Base-by-base conservation (phyloP, 192 early-diverging fungal species). In the Phycomyces blakesleeanus region DNA sequence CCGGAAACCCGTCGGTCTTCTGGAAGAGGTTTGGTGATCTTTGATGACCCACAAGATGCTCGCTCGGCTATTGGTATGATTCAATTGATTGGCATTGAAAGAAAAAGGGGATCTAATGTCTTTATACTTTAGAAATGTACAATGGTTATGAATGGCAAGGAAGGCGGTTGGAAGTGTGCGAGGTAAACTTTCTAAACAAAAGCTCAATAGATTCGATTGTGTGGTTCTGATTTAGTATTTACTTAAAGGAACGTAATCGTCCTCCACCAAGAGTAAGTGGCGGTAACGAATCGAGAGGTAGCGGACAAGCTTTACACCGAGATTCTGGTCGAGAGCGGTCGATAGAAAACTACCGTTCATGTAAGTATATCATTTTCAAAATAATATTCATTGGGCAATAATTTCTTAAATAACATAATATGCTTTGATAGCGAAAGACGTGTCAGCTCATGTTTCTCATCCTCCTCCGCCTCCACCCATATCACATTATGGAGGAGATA, bases 111-210 rank as follows among this genome's bases (percentile, higher is more conserved):
- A 15, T 3, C 16, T 63, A 40, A 64, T 27, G 0, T 10, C 8
- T 57, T 20, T 63, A n/a, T 51, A 41, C 21, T 20, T 22, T 76
- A 93, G 91, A 84, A 14, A 87, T 87, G 78, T 93, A 89, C 71
- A 82, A 91, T 73, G 81, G 87, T 54, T 88, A 83, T 72, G 89
- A 91, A 54, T 89, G 85, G 90, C 79, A 87, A 65, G 87, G 88
- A 52, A 61, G 85, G 61, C 74, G 78, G 57, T 73, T 94, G 65
- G 87, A 90, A 87, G 92, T 94, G 64, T 78, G 90, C 47, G 89
- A 93, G 85, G 92, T 83, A 75, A 34, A n/a, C n/a, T n/a, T n/a
- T n/a, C 29, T 34, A 34, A n/a, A n/a, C n/a, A n/a, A n/a, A n/a
- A 70, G 75, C 18, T 61, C 62, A 26, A 20, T 50, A 41, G 29